phyloP scores from a whole-genome alignment of 2,329 filamentous ascomycete species.

The Apiospora koreana region DNA sequence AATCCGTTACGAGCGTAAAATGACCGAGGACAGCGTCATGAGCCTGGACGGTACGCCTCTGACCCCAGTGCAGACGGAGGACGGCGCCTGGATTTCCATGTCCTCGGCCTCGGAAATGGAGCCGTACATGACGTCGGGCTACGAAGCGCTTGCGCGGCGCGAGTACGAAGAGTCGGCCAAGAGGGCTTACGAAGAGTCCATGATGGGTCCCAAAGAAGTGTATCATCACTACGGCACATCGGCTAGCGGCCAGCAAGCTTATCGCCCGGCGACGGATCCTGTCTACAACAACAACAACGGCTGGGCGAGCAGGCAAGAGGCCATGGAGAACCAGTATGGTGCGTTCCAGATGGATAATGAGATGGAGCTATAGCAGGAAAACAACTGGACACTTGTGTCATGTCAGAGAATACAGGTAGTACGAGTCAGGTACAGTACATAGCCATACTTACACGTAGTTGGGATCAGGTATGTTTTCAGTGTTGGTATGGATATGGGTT shows the following conservation, averaged over 20 bases:
- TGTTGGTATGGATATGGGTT: not conserved
- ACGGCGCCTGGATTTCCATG: constrained; percentile 52
- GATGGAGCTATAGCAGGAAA: constrained; percentile 27
- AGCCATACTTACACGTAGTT: not conserved
- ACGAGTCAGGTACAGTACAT: not conserved
- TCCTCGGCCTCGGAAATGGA: constrained; percentile 54
- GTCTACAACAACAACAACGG: constrained; percentile 58
- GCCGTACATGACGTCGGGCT: constrained; percentile 84
- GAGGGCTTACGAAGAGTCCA: constrained; percentile 32
- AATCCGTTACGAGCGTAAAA: constrained; percentile 58
- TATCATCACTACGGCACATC: constrained; percentile 47
- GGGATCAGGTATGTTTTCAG: not conserved
- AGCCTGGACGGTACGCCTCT: constrained; percentile 56
- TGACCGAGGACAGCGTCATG: constrained; percentile 45
- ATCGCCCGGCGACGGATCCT: constrained; percentile 64
- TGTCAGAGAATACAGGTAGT: not conserved
- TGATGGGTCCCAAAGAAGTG: constrained; percentile 38
- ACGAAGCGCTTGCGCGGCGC: constrained; percentile 67
- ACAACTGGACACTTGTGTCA: not conserved
- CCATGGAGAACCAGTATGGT: constrained; percentile 72
- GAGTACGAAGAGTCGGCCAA: constrained; percentile 59
- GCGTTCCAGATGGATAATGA: constrained; percentile 51
- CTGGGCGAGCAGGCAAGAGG: constrained; percentile 50
- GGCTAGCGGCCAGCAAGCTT: constrained; percentile 38
- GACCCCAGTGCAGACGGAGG: constrained; percentile 50